Conservation (phyloP, 2,329 filamentous ascomycete genomes). For the Nemania diffusa region DNA sequence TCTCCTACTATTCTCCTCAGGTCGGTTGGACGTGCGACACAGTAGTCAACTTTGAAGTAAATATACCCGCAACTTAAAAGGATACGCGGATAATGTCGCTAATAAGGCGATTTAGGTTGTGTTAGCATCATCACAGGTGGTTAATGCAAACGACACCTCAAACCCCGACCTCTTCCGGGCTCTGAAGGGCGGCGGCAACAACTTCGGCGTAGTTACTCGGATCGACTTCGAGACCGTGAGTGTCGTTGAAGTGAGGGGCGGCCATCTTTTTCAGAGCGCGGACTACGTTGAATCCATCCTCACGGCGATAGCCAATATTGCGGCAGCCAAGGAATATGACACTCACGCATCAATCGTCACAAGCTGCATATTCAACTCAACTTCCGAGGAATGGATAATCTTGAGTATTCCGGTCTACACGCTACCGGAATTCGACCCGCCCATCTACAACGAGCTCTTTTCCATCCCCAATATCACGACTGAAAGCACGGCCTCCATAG, state of each 20-base stretch:
- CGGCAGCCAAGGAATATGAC: constrained; percentile 30
- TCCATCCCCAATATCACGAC: constrained; percentile 31
- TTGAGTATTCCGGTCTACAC: constrained; percentile 34
- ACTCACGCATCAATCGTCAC: constrained; percentile 31
- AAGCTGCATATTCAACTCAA: constrained; percentile 23
- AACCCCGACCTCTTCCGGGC: constrained; percentile 8
- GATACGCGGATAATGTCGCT: neutral
- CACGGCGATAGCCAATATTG: constrained; percentile 30
- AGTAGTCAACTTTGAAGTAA: constrained; percentile 31
- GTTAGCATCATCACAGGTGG: constrained; percentile 17
- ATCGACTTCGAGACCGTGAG: constrained; percentile 21
- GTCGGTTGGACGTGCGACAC: constrained; percentile 36
- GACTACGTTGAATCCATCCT: constrained; percentile 26
- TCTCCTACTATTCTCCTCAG: constrained; percentile 24
- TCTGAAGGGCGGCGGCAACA: constrained; percentile 14
- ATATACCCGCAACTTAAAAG: neutral
- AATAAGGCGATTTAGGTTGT: constrained; percentile 22
- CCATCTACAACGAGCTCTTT: constrained; percentile 2
- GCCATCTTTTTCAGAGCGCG: constrained; percentile 26
- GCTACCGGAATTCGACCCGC: constrained; percentile 9
- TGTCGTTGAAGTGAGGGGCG: constrained; percentile 26
- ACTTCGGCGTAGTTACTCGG: constrained; percentile 21
- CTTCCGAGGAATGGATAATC: constrained; percentile 22
- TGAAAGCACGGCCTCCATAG: constrained; percentile 1
- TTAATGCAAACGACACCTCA: constrained; percentile 27